Evolutionary conservation across 2,329 filamentous ascomycete genomes (phyloP), one percentile per base, ranked within the genome.

Genomic region (Ophiocordyceps sinensis): DNA sequence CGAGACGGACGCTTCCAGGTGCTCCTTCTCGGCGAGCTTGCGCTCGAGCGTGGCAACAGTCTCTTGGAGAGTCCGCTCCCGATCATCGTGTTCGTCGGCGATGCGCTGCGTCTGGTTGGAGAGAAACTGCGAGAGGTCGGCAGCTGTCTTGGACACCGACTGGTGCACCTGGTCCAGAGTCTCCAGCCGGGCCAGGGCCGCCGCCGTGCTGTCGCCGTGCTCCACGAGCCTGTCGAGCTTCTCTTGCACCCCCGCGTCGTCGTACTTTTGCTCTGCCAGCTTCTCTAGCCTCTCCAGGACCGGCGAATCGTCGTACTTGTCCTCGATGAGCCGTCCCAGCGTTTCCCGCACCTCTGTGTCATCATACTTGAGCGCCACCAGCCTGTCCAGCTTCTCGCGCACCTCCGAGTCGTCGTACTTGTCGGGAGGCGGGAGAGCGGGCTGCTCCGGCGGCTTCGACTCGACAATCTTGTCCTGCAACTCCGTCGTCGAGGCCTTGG

Each of bases 121-220:
- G 17, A 96, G 74, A 56, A 95, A 94, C 35, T 81, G 76, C 2
- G 82, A 82, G 41, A 98, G 80, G 54, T 93, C 86, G 17, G 79
- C 76, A 1, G 89, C 87, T 1, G 86, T 94, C 44, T 79, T 73
- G 56, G 85, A 77, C 43, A 98, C 86, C 50, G 94, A 84, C 48
- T 83, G 73, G 53, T 95, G 86, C 39, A 96, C 91, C 58, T 87
- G 76, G 49, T 95, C 86, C 5, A 98, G 73, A 21, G 85, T 84
- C 46, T 83, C 81, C 37, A 95, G 73, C 50, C 88, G 85, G 5
- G 73, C 69, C 30, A 85, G 75, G 1, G 83, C 77, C 53, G 85
- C 79, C 40, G 74, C 74, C 0, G 84, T 74, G 17, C 75, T 71
- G 23, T 77, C 69, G 28, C 73, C 77, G 53, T 84, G 77, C 39